Evolutionary conservation across 1,284 basidiomycete genomes (phyloP).

Genomic region (Cutaneotrichosporon curvatum): DNA sequence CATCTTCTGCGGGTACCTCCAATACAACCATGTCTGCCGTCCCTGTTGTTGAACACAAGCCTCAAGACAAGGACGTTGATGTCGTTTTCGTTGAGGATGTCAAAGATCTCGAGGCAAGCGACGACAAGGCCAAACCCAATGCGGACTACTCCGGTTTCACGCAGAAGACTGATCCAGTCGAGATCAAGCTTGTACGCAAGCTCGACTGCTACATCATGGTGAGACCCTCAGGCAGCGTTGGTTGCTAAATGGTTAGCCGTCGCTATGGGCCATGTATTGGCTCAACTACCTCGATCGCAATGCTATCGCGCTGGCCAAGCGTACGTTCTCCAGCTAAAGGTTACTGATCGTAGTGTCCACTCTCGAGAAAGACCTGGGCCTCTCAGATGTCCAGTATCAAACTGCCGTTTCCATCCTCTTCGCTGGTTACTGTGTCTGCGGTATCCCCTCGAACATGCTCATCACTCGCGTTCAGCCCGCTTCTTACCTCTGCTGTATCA

Average conservation of each 20-base stretch:
- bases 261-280: constrained; percentile 25
- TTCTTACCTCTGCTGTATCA: constrained; percentile 30
- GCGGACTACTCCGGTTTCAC: constrained; percentile 27
- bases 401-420: constrained; percentile 42
- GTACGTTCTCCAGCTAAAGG: constrained; percentile 14
- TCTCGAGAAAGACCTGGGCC: constrained; percentile 25
- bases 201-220: constrained; percentile 25
- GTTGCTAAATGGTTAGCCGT: constrained; percentile 7
- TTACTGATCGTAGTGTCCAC: constrained; percentile 7
- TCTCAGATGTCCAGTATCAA: constrained; percentile 28
- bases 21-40: no score
- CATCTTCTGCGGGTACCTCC: no score
- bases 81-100: no score
- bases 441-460: constrained; percentile 39
- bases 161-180: constrained; percentile 24
- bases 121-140: no score
- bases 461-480: constrained; percentile 32
- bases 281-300: constrained; percentile 17
- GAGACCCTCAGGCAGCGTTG: not conserved
- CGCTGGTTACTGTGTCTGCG: constrained; percentile 37
- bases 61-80: no score
- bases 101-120: no score
- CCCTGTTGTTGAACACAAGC: no score
- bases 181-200: constrained; percentile 25
- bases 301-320: constrained; percentile 25